phyloP scores from a whole-genome alignment of 2,329 filamentous ascomycete genomes.

The Tolypocladium paradoxum region DNA sequence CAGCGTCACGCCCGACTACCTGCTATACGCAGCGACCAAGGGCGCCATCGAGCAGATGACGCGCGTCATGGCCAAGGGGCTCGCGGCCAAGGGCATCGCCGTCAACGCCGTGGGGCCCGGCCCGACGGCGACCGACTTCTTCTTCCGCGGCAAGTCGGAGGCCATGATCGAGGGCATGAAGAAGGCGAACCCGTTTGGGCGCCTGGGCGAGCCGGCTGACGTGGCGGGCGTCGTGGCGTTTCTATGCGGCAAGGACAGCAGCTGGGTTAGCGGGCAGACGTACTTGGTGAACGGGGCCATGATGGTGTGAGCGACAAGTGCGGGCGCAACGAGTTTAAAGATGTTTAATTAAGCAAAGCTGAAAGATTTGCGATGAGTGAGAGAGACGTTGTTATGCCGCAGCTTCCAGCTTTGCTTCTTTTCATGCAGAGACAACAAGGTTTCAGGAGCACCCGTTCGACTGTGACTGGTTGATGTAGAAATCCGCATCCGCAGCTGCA shows the following conservation, averaged over 20 bases:
- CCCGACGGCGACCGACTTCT: slow-evolving; percentile 45
- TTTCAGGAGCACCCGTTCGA: too few relatives aligned
- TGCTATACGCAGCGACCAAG: slow-evolving; percentile 45
- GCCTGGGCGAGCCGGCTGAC: slow-evolving; percentile 10
- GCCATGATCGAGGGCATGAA: slow-evolving; percentile 30
- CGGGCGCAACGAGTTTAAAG: too few relatives aligned
- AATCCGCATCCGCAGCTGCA: too few relatives aligned
- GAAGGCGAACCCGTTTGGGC: slow-evolving; percentile 8
- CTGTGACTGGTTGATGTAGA: too few relatives aligned
- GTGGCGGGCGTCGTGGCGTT: slow-evolving; percentile 10
- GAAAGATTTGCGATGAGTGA: too few relatives aligned
- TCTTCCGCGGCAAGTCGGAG: slow-evolving; percentile 38
- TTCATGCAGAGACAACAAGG: too few relatives aligned
- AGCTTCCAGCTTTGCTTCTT: too few relatives aligned
- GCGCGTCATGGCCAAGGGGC: slow-evolving; percentile 42
- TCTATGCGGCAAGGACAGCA: slow-evolving; percentile 8
- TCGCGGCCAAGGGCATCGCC: slow-evolving; percentile 37
- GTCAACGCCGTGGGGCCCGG: slow-evolving; percentile 30
- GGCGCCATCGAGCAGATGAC: slow-evolving; percentile 50
- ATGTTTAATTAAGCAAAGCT: too few relatives aligned
- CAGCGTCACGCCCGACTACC: slow-evolving; percentile 30
- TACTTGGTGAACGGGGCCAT: slow-evolving; percentile 10
- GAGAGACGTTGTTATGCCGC: too few relatives aligned
- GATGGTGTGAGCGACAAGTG: neutral
- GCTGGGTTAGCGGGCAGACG: slow-evolving; percentile 10